Base-by-base conservation (phyloP, 441 rosid genomes). In the Pelargonium myrrhifolium region DNA sequence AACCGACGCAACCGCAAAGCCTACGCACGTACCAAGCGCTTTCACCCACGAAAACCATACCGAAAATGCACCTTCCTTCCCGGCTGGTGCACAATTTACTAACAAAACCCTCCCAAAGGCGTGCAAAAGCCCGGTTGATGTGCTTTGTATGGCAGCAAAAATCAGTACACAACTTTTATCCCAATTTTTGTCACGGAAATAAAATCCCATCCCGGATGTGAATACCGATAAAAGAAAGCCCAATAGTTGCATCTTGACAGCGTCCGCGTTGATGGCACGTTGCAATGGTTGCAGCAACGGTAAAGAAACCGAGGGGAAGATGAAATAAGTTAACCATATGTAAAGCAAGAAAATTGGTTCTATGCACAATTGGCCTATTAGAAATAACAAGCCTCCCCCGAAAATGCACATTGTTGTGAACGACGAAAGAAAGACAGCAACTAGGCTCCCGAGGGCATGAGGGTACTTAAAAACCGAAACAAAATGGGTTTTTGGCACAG, bases 351-450 rank as follows among this genome's bases (percentile, higher is more conserved):
- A 31, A 5, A 59, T 64, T 0, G 89, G 84, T 21, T 74, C 72
- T 5, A 85, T 53, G 74, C 92, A 87, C 53, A 85, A 43, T 20
- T 79, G 77, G 7, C 89, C 92, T 0, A 80, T 67, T 1, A 83
- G 65, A 64, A 76, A 76, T 8, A 87, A 76, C 1, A 78, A 26
- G 0, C 75, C 83, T 28, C 83, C 83, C 0, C 75, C 76, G 79
- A 87, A 87, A 63, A 82, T 85, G 81, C 83, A 83, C 85, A 78
- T 87, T 21, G 83, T 67, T 0, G 86, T 82, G 60, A 85, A 82
- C 0, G 89, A 80, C 14, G 87, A 78, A 43, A 85, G 68, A 56
- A 80, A 71, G 28, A 69, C 73, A 15, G 76, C 69, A 6, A 78
- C 12, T 5, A 85, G 68, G 49, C 76, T 73, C 66, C 81, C 92